Base-by-base conservation (phyloP, 1,284 basidiomycete genomes). In the Thelephora terrestris region DNA sequence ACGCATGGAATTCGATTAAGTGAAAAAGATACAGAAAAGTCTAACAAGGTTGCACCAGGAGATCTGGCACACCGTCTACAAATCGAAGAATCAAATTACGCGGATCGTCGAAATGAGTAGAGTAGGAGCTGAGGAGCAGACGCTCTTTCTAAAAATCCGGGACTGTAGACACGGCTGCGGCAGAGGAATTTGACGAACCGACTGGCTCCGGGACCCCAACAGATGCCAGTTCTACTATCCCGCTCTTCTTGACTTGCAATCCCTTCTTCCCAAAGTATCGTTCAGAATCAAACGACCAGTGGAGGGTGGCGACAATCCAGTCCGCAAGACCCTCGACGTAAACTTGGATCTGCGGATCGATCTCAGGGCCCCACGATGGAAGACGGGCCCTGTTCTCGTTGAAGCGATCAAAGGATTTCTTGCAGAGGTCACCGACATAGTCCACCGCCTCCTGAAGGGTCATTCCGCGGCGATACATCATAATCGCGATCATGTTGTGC, bases 241-340 rank as follows among this genome's bases (percentile, higher is more conserved):
- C 53, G 40, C 53, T 52, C 46, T 54, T 53, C 52, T 61, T 64
- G 18, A 66, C 52, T 32, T 55, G 54, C n/a, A 51, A 45, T 9
- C 64, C 64, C 14, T 56, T 53, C 27, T 55, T 52, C 14, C 64
- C 62, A 48, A 64, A 63, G 48, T 67, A 66, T 1, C 64, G 58
- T 38, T 55, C 53, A 18, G 58, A 57, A 49, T 60, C 53, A 55
- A 63, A 66, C 52, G 60, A 61, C 64, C 64, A 66, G 18, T 63
- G 58, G 34, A 63, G 48, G 23, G 53, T 54, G n/a, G 61, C 64
- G 29, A 59, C 54, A 38, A 64, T 61, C 64, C 64, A 66, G 49
- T 61, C 58, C 44, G 59, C 55, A 16, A 66, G 54, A 14, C 62
- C 62, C 10, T 58, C 48, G 37, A 60, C 51, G 46, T 64, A 66